Evolutionary conservation across 78 protist species (phyloP).

Genomic region (Dictyostelium firmibasis): DNA sequence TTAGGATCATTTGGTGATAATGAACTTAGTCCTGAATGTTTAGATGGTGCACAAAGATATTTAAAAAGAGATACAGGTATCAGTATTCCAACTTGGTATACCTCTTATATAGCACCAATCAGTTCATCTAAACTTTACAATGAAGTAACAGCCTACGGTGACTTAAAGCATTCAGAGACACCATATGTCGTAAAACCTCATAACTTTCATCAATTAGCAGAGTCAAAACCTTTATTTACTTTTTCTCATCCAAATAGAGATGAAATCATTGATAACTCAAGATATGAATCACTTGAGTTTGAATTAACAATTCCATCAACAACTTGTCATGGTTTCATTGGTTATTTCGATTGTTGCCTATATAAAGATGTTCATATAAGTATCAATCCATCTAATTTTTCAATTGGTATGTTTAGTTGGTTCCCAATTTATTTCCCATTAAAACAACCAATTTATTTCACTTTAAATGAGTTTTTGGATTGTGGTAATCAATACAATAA

Average conservation of each 20-base stretch:
- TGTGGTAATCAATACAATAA: no score
- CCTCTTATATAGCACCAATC: conserved; percentile 92
- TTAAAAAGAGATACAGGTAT: conserved; percentile 85
- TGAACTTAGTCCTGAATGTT: conserved; percentile 99
- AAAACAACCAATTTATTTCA: conserved; percentile 30
- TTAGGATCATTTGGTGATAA: conserved; percentile 99
- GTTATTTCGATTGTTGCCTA: conserved; percentile 96
- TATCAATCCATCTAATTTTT: conserved; percentile 90
- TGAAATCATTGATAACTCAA: conserved; percentile 52
- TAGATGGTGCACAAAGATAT: conserved; percentile 96
- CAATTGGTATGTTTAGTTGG: conserved; percentile 97
- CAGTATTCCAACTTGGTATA: conserved; percentile 93
- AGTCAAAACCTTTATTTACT: conserved; percentile 75
- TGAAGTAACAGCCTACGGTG: conserved; percentile 64
- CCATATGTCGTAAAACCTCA: conserved; percentile 96
- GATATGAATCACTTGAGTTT: conserved; percentile 42
- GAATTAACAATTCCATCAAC: neutral
- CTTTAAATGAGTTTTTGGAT: neutral
- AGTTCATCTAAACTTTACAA: conserved; percentile 69
- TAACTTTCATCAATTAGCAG: conserved; percentile 60
- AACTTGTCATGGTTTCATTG: conserved; percentile 95
- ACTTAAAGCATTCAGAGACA: conserved; percentile 86
- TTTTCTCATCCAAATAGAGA: conserved; percentile 91
- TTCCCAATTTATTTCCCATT: conserved; percentile 97
- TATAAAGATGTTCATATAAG: conserved; percentile 87